Evolutionary conservation across 139 green algal species (phyloP).

Genomic region (Tetraselmis chui): DNA sequence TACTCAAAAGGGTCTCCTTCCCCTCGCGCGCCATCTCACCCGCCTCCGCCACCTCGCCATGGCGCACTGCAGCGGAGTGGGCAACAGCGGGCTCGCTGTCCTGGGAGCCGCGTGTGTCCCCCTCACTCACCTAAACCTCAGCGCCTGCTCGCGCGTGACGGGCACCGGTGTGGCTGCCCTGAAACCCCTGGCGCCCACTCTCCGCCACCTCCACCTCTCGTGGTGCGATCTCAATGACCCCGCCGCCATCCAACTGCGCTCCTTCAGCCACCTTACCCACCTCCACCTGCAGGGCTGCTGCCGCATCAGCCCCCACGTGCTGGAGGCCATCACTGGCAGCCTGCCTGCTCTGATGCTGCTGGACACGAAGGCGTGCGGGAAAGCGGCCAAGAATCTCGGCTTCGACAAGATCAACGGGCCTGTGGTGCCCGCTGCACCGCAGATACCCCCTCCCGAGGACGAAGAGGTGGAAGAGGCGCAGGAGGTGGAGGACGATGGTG

Average conservation of each 20-base stretch:
- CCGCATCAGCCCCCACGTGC: neutral
- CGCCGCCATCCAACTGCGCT: neutral
- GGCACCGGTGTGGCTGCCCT: neutral
- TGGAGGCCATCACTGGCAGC: neutral
- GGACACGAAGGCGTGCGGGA: neutral
- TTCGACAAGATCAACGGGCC: neutral
- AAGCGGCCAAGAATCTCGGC: neutral
- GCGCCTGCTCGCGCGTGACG: neutral
- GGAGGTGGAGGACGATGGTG: neutral
- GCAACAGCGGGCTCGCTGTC: neutral
- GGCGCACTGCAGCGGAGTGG: neutral
- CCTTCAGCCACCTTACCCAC: neutral
- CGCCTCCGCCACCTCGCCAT: neutral
- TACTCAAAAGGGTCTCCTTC: neutral
- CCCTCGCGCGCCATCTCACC: neutral
- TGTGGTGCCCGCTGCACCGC: neutral
- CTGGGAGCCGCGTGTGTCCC: neutral
- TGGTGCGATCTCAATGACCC: neutral
- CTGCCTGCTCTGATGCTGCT: neutral
- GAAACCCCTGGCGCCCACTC: neutral
- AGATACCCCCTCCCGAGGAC: too few relatives aligned
- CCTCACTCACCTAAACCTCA: neutral
- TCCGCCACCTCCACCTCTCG: neutral
- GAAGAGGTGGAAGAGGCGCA: neutral
- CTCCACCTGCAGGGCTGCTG: neutral